A percentile compares a stretch with the other conserved stretches of the same genome.
Evolutionary conservation across 192 early-diverging fungal species (phyloP).

Genomic region (Backusella sp.): DNA sequence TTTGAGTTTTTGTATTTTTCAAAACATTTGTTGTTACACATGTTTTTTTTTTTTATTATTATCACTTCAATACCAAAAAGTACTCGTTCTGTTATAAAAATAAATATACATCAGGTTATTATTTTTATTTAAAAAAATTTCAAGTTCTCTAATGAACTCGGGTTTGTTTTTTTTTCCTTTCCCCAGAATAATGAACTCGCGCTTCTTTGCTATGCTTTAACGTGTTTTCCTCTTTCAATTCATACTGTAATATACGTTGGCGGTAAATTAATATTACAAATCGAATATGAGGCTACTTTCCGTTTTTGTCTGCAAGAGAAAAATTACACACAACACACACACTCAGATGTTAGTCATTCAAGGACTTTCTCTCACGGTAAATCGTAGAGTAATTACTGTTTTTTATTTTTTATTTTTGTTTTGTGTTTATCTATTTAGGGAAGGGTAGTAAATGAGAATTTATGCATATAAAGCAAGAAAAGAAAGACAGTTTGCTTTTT

Average conservation of each 20-base stretch:
- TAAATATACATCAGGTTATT: background rate
- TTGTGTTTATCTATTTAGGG: background rate
- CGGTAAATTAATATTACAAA: constrained; percentile 10
- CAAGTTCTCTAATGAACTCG: background rate
- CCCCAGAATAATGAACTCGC: background rate
- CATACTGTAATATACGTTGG: background rate
- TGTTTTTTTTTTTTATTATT: background rate
- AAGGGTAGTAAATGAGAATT: background rate
- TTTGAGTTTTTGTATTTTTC: constrained; percentile 8
- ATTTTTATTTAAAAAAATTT: background rate
- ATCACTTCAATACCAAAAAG: background rate
- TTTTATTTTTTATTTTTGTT: background rate
- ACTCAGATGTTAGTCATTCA: constrained; percentile 10
- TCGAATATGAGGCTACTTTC: constrained; percentile 2
- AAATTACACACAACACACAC: constrained; percentile 2
- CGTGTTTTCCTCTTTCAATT: background rate
- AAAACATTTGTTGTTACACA: background rate
- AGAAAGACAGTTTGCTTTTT: background rate
- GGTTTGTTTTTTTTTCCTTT: too few relatives aligned
- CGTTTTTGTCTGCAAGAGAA: constrained; percentile 4
- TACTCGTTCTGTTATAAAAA: background rate
- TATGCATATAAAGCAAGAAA: background rate
- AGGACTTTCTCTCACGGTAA: background rate
- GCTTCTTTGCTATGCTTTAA: background rate
- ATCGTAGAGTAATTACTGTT: background rate